Base-by-base conservation (phyloP, 2,329 filamentous ascomycete species). In the Colletotrichum melonis region DNA sequence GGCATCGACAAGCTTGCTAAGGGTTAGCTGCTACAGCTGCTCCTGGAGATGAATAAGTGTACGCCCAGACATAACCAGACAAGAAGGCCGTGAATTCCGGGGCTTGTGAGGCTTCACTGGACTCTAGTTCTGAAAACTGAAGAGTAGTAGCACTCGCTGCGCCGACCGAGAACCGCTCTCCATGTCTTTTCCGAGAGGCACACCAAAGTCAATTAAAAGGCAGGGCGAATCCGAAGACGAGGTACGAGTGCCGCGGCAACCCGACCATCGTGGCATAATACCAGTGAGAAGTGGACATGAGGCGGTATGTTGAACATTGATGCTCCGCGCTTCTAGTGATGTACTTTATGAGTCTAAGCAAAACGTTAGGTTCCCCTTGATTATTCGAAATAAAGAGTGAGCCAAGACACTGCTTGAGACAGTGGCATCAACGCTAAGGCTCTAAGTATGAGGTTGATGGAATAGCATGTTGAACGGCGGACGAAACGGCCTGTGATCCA, bases 211-310 rank as follows among this genome's bases (percentile, higher is more conserved):
- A 68, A 52, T 63, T 24, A 49, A 22, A 30, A 16, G 7, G 14
- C 4, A 16, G 30, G 52, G 30, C 38, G 52, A 30, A 52, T 9
- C 35, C 64, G 49, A 68, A 68, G 69, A 42, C 69, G 64, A 72
- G 35, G 49, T 57, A 56, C 35, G 64, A 63, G 57, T 38, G 11
- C 38, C 4, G 57, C 16, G 3, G 9, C 22, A 16, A n/a, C 9
- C 26, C 22, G n/a, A 16, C 16, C 16, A 49, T 49, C 42, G 42
- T 49, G 19, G 42, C 42, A 49, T 49, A 11, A 49, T n/a, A n/a
- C 19, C 4, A 49, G 19, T 19, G 42, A 19, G 16, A 49, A 19
- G 8, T 49, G 1, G 19, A n/a, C 7, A 22, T 9, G 42, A 49
- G 42, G 42, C 42, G 19, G 19, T 4, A 5, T 22, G 8, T 49